A percentile compares a stretch with the other conserved stretches of the same genome.
phyloP scores from a whole-genome alignment of 805 yeast genomes.

The Jamesozyma rosinii region DNA sequence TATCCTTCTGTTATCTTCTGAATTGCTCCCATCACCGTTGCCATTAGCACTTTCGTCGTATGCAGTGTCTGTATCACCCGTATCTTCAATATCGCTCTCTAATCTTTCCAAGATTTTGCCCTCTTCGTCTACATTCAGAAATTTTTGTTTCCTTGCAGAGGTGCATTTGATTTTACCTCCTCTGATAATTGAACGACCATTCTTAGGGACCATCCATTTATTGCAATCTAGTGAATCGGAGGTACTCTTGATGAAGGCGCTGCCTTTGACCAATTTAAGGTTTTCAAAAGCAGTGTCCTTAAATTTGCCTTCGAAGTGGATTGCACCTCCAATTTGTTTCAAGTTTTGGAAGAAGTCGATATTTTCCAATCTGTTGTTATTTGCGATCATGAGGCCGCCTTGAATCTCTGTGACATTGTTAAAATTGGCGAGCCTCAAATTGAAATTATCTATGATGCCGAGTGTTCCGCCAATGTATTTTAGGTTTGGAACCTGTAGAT shows the following conservation, averaged over 20 bases:
- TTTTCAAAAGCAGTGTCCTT: slow-evolving; percentile 43
- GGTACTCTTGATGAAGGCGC: slow-evolving; percentile 50
- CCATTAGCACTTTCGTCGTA: not conserved
- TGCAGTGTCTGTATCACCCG: not conserved
- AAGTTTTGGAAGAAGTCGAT: slow-evolving; percentile 54
- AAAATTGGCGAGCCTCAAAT: slow-evolving; percentile 42
- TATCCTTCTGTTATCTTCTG: not conserved
- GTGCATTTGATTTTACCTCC: slow-evolving; percentile 70
- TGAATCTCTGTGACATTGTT: slow-evolving; percentile 50
- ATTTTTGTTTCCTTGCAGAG: slow-evolving; percentile 37
- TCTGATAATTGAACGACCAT: slow-evolving; percentile 46
- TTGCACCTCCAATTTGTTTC: slow-evolving; percentile 66
- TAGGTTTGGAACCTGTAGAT: slow-evolving; percentile 48
- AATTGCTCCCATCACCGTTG: not conserved
- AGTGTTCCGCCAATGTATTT: slow-evolving; percentile 59
- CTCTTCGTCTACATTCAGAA: slow-evolving; percentile 37
- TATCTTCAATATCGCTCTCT: slow-evolving; percentile 3
- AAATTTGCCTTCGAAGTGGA: slow-evolving; percentile 59
- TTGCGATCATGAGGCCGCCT: slow-evolving; percentile 67
- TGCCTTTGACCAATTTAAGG: slow-evolving; percentile 65
- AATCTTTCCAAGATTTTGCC: slow-evolving; percentile 34
- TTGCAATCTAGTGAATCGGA: slow-evolving; percentile 51
- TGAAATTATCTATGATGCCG: slow-evolving; percentile 49
- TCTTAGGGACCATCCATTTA: slow-evolving; percentile 48
- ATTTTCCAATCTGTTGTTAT: slow-evolving; percentile 44